Conservation (phyloP, 768 basidiomycete species). For the Exidia glandulosa region DNA sequence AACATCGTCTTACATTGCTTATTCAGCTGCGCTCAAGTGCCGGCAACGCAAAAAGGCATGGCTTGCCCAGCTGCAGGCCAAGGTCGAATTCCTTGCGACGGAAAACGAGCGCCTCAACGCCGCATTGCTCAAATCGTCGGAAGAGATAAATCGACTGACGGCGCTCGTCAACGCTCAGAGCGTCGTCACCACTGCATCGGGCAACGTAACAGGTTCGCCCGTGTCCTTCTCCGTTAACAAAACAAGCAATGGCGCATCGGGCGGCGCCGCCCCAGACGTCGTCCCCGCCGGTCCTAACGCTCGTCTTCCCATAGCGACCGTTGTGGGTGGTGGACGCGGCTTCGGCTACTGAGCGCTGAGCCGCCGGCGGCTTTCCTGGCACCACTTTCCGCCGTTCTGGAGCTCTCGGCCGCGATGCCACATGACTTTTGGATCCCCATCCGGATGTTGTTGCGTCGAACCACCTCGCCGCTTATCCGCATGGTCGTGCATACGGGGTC, state of each 20-base stretch:
- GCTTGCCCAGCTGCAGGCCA: conserved; percentile 84
- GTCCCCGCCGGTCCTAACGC: too few relatives aligned
- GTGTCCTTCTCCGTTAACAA: background rate
- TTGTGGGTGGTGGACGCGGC: background rate
- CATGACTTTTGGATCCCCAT: background rate
- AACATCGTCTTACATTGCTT: background rate
- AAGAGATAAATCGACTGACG: conserved; percentile 80
- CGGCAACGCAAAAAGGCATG: conserved; percentile 99
- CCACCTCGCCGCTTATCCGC: too few relatives aligned
- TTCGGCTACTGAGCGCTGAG: background rate
- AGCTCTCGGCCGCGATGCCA: background rate
- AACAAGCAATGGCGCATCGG: too few relatives aligned
- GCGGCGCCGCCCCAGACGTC: too few relatives aligned
- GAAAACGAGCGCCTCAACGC: conserved; percentile 91
- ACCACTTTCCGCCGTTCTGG: background rate
- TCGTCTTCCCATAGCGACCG: background rate
- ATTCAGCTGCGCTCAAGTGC: conserved; percentile 89
- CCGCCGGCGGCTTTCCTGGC: too few relatives aligned
- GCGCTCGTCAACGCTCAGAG: conserved; percentile 35
- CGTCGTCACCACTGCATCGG: background rate
- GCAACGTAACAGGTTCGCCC: background rate
- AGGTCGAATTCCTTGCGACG: conserved; percentile 82
- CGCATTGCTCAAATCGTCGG: conserved; percentile 77
- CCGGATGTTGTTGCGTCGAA: background rate
- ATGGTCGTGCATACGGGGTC: too few relatives aligned